Evolutionary conservation across 345 rosid species (phyloP).

Genomic region (Cardamine chenopodiifolia): DNA sequence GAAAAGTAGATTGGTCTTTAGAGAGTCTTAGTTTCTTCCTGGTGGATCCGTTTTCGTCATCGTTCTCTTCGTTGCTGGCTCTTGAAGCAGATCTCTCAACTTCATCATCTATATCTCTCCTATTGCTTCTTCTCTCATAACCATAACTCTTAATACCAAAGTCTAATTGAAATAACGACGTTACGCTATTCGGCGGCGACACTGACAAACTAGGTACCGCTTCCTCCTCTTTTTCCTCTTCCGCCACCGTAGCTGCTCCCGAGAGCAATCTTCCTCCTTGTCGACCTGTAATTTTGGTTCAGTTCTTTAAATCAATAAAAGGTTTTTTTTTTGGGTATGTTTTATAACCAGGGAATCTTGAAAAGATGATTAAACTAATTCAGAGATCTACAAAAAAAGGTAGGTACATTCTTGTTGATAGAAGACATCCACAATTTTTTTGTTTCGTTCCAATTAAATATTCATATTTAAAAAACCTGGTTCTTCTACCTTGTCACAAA

Average conservation of each 20-base stretch:
- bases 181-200: slow-evolving; percentile 83
- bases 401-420: not conserved
- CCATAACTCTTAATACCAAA: slow-evolving; percentile 61
- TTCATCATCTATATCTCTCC: slow-evolving; percentile 51
- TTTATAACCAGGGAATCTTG: not conserved
- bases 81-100: slow-evolving; percentile 62
- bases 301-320: not conserved
- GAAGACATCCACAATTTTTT: not conserved
- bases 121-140: slow-evolving; percentile 53
- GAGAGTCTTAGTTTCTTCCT: slow-evolving; percentile 95
- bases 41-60: slow-evolving; percentile 70
- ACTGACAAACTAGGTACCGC: slow-evolving; percentile 56
- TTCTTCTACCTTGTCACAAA: slow-evolving; percentile 33
- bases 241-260: slow-evolving; percentile 56
- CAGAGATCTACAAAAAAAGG: not conserved
- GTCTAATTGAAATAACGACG: slow-evolving; percentile 82
- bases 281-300: slow-evolving; percentile 51
- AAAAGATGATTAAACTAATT: not conserved
- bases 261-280: slow-evolving; percentile 44
- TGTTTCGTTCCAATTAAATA: not conserved
- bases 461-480: not conserved
- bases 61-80: slow-evolving; percentile 74
- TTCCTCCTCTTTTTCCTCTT: slow-evolving; percentile 45
- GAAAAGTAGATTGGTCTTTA: slow-evolving; percentile 90
- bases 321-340: not conserved